These are phyloP conservation scores for Eutrema yunnanense DNA, from an alignment of 345 rosid genomes.

Conservation along the genomic window DNA sequence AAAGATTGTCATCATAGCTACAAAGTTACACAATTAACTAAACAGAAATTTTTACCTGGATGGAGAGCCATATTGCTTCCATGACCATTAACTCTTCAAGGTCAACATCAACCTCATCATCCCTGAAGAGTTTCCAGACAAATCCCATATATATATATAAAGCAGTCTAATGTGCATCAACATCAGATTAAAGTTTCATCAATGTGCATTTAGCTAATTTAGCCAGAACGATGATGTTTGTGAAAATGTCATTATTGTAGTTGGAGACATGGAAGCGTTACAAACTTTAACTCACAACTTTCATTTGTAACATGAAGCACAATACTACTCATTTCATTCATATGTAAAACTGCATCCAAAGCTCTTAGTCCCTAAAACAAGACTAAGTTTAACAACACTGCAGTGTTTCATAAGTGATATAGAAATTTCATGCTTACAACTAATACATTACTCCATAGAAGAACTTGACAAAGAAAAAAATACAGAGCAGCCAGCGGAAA, in stretches of 20 bases:
- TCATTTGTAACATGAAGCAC: background rate
- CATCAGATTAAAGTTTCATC: background rate
- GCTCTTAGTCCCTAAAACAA: background rate
- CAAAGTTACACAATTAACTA: background rate
- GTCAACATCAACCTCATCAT: constrained; percentile 82
- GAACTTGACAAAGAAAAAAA: background rate
- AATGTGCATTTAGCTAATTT: background rate
- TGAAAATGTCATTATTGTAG: background rate
- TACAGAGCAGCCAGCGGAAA: background rate
- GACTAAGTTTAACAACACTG: background rate
- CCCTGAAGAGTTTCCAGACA: constrained; percentile 43
- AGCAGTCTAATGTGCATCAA: background rate
- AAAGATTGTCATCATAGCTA: background rate
- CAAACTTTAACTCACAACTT: background rate
- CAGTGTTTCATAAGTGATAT: background rate
- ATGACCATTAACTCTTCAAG: constrained; percentile 97
- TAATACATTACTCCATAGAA: background rate
- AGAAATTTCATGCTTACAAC: background rate
- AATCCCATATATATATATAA: background rate
- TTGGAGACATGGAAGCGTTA: background rate
- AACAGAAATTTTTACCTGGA: constrained; percentile 51
- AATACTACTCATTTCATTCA: background rate
- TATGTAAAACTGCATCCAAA: background rate
- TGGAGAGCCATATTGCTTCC: constrained; percentile 98
- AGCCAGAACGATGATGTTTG: background rate